Evolutionary conservation across 768 basidiomycete genomes (phyloP).

Genomic region (Artomyces pyxidatus): DNA sequence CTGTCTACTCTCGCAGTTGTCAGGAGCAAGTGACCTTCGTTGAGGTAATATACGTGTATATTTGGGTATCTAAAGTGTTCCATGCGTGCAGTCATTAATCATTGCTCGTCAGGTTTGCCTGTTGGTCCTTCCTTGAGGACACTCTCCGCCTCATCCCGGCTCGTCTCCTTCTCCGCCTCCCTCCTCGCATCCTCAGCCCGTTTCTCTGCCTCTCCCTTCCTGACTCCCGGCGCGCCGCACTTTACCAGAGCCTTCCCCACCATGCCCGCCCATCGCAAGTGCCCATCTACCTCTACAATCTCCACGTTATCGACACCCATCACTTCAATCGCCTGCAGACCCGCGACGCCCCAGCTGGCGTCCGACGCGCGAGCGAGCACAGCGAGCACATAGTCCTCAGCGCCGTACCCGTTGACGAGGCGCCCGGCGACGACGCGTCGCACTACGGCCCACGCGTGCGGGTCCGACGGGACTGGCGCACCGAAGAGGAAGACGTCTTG

Average conservation of each 20-base stretch:
- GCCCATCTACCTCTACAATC: constrained; percentile 40
- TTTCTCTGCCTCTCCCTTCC: constrained; percentile 26
- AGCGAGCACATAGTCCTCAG: constrained; percentile 46
- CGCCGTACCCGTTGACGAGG: constrained; percentile 46
- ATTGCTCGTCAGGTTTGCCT: too few species aligned
- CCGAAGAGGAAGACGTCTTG: constrained; percentile 52
- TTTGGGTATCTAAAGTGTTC: too few species aligned
- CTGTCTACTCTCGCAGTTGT: too few species aligned
- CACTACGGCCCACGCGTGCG: constrained; percentile 34
- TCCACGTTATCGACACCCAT: constrained; percentile 46
- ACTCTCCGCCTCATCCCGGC: neutral
- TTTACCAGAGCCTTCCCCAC: constrained; percentile 37
- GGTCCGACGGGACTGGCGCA: constrained; percentile 35
- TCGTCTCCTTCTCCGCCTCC: constrained; percentile 6
- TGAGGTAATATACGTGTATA: too few species aligned
- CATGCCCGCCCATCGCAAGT: constrained; percentile 42
- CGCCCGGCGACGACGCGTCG: constrained; percentile 43
- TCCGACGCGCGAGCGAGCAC: constrained; percentile 40
- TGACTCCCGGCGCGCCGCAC: constrained; percentile 33
- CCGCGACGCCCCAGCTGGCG: constrained; percentile 43
- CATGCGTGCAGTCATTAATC: too few species aligned
- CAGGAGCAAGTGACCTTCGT: too few species aligned
- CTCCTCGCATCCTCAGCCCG: constrained; percentile 26
- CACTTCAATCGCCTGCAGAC: constrained; percentile 38
- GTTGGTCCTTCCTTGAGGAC: neutral